phyloP scores from a whole-genome alignment of 495 filamentous ascomycete genomes.

The Hypoxylon crocopeplum region DNA sequence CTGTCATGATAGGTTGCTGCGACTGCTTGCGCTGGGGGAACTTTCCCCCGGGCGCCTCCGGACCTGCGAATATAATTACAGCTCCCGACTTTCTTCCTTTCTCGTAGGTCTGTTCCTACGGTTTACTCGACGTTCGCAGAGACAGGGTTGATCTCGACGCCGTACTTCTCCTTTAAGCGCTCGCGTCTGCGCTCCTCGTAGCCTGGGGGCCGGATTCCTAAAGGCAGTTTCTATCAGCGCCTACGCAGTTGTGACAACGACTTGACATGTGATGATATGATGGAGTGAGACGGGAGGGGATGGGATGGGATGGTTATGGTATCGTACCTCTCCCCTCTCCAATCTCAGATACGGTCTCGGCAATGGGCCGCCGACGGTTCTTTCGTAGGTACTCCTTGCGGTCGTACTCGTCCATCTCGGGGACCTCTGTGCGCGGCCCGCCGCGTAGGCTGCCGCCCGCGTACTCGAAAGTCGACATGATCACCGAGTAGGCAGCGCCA shows the following conservation, averaged over 20 bases:
- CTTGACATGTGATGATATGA: no score
- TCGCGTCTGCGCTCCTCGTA: constrained; percentile 86
- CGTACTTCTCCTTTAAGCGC: constrained; percentile 88
- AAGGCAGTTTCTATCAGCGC: constrained; percentile 26
- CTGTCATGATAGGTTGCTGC: no score
- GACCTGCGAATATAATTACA: background rate
- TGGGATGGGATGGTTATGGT: background rate
- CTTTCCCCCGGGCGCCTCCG: background rate
- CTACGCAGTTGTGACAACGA: background rate
- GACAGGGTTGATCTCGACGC: constrained; percentile 76
- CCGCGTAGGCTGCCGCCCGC: constrained; percentile 74
- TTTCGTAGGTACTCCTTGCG: constrained; percentile 77
- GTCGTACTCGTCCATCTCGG: constrained; percentile 77
- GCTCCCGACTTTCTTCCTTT: no score
- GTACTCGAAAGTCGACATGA: constrained; percentile 75
- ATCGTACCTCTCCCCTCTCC: constrained; percentile 87
- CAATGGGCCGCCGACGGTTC: constrained; percentile 75
- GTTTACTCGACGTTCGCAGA: constrained; percentile 38
- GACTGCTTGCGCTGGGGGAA: background rate
- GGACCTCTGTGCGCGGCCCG: constrained; percentile 51
- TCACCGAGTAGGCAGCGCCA: constrained; percentile 68
- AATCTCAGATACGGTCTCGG: constrained; percentile 81
- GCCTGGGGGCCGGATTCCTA: constrained; percentile 82
- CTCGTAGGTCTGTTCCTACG: no score
- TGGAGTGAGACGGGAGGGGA: background rate